Conservation (phyloP, 1,284 basidiomycete genomes). For the Ustilago shanxiensis region DNA sequence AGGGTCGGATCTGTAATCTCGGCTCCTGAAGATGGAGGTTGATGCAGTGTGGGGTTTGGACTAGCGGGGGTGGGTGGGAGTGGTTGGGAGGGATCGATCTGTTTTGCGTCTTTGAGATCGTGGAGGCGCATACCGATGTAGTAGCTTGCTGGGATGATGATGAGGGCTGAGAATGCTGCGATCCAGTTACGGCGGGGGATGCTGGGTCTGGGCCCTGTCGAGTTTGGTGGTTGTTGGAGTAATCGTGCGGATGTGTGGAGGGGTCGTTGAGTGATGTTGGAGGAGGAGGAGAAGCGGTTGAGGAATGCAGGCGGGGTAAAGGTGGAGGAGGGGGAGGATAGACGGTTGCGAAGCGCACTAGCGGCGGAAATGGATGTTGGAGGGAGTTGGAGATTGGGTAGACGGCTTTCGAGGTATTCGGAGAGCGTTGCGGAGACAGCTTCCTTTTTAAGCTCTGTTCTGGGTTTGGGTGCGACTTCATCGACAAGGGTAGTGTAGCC, state of each 20-base stretch:
- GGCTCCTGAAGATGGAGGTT: not conserved
- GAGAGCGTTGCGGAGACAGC: slow-evolving; percentile 19
- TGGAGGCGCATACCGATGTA: slow-evolving; percentile 40
- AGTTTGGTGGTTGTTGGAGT: not conserved
- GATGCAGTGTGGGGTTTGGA: slow-evolving; percentile 7
- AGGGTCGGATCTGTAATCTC: slow-evolving; percentile 1
- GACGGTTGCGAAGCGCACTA: slow-evolving; percentile 17
- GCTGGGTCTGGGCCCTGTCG: not conserved
- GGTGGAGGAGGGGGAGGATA: not conserved
- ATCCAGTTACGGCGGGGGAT: slow-evolving; percentile 45
- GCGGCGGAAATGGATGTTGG: not conserved
- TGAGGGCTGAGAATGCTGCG: slow-evolving; percentile 43
- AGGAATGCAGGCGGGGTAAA: slow-evolving; percentile 13
- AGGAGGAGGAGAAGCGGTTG: slow-evolving; percentile 9
- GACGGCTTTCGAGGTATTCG: slow-evolving; percentile 22
- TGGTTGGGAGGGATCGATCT: slow-evolving; percentile 9
- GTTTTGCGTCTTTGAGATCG: slow-evolving; percentile 30
- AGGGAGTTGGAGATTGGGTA: slow-evolving; percentile 3
- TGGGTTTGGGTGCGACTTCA: slow-evolving; percentile 26
- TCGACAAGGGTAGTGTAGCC: not conserved
- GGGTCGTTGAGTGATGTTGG: not conserved
- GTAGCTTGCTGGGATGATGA: slow-evolving; percentile 42
- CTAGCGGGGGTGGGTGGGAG: slow-evolving; percentile 17
- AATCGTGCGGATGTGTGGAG: slow-evolving; percentile 11
- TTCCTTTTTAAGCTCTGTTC: slow-evolving; percentile 16